Conservation (phyloP, 805 yeast genomes). For the Hanseniaspora singularis region DNA sequence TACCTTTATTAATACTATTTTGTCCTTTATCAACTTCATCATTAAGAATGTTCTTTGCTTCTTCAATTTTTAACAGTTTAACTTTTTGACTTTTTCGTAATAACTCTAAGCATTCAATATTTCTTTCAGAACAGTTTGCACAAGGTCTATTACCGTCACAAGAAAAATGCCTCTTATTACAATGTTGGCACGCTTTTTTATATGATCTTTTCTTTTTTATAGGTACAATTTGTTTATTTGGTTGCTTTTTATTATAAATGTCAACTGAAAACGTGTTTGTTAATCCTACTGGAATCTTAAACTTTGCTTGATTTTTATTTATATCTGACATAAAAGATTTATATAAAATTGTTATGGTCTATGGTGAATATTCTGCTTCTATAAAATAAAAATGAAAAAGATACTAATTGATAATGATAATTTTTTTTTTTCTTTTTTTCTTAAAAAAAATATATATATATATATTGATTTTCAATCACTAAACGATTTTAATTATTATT, state of each 20-base stretch:
- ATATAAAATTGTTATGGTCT: too few relatives aligned
- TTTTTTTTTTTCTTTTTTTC: too few relatives aligned
- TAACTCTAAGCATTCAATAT: constrained; percentile 50
- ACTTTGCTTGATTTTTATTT: not conserved
- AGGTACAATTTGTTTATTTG: not conserved
- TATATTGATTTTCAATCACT: too few relatives aligned
- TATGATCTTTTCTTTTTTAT: constrained; percentile 48
- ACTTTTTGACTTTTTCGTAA: constrained; percentile 75
- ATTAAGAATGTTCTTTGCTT: not conserved
- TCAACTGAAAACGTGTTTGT: not conserved
- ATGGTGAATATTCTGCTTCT: too few relatives aligned
- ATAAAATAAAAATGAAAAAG: too few relatives aligned
- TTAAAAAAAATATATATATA: too few relatives aligned
- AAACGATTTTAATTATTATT: too few relatives aligned
- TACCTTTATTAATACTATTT: too few relatives aligned
- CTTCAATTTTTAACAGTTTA: constrained; percentile 22
- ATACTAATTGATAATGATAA: too few relatives aligned
- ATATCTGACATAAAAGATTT: too few relatives aligned
- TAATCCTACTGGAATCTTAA: not conserved
- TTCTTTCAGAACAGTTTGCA: constrained; percentile 59
- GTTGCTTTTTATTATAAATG: not conserved
- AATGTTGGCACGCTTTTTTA: constrained; percentile 77
- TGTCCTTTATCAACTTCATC: not conserved
- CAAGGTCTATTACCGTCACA: constrained; percentile 82
- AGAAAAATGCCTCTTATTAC: constrained; percentile 83